phyloP scores from a whole-genome alignment of 495 filamentous ascomycete genomes.

The Jackrogersella minutella region DNA sequence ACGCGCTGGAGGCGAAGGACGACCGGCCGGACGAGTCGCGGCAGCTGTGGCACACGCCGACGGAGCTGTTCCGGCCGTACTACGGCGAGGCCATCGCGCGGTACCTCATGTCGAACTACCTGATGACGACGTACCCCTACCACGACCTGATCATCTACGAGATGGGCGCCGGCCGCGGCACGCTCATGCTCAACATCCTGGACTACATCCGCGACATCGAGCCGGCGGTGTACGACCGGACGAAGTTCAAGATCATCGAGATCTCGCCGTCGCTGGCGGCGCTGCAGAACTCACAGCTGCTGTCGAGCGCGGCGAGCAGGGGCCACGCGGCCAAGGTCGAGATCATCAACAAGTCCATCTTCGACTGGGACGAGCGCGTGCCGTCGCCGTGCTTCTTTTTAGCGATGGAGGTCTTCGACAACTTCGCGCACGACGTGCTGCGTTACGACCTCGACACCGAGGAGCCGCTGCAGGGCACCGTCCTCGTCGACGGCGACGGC shows the following conservation, averaged over 20 bases:
- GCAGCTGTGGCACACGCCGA: constrained; percentile 98
- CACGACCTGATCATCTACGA: constrained; percentile 98
- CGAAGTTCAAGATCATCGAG: constrained; percentile 94
- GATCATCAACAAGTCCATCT: constrained; percentile 93
- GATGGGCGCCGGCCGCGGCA: constrained; percentile 96
- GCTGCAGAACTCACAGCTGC: constrained; percentile 76
- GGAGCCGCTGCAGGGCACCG: constrained; percentile 80
- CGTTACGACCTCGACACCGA: constrained; percentile 83
- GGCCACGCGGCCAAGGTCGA: constrained; percentile 88
- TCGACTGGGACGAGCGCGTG: constrained; percentile 88
- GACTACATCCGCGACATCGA: constrained; percentile 94
- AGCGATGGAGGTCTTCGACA: constrained; percentile 98
- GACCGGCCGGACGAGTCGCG: constrained; percentile 70
- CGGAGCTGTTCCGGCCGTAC: constrained; percentile 94
- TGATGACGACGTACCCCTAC: constrained; percentile 91
- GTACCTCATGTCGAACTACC: constrained; percentile 95
- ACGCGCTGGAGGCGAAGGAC: constrained; percentile 74
- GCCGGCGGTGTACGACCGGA: constrained; percentile 91
- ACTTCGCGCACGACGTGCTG: constrained; percentile 93
- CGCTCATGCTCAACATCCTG: constrained; percentile 96
- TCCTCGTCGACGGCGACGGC: constrained; percentile 83
- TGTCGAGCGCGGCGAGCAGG: constrained; percentile 65
- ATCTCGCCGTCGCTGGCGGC: constrained; percentile 82
- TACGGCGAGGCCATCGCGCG: constrained; percentile 97
- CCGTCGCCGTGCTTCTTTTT: constrained; percentile 95